These are phyloP conservation scores for Candida nanaspora DNA, from an alignment of 805 yeast genomes.

Conservation along the genomic window DNA sequence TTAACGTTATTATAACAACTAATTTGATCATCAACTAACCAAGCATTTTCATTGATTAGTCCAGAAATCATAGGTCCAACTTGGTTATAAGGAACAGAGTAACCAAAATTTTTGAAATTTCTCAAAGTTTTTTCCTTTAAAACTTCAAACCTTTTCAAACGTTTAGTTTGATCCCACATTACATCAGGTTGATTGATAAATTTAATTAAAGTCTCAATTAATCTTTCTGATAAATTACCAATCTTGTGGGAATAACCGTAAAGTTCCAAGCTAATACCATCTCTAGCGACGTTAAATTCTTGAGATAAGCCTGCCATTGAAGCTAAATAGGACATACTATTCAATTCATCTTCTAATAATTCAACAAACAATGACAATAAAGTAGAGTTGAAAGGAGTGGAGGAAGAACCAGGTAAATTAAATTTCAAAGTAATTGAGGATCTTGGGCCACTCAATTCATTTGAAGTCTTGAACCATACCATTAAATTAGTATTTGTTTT, in stretches of 20 bases:
- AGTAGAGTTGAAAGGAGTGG: constrained; percentile 52
- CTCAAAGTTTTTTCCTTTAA: constrained; percentile 58
- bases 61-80: constrained; percentile 55
- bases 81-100: constrained; percentile 71
- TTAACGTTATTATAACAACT: constrained; percentile 41
- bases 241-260: constrained; percentile 84
- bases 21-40: constrained; percentile 57
- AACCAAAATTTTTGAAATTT: constrained; percentile 62
- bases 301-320: constrained; percentile 69
- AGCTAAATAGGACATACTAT: constrained; percentile 78
- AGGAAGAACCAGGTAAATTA: constrained; percentile 55
- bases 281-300: constrained; percentile 50
- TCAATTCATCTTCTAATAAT: constrained; percentile 66
- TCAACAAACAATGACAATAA: constrained; percentile 59
- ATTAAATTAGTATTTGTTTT: constrained; percentile 42
- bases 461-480: constrained; percentile 88
- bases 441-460: constrained; percentile 82
- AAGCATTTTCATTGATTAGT: constrained; percentile 65
- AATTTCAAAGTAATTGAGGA: constrained; percentile 62
- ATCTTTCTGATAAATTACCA: constrained; percentile 50
- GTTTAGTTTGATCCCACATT: constrained; percentile 28
- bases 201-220: constrained; percentile 44
- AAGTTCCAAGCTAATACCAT: constrained; percentile 62
- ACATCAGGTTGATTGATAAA: constrained; percentile 25
- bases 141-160: constrained; percentile 54